These are phyloP conservation scores for Canariomyces notabilis DNA, from an alignment of 2,329 filamentous ascomycete genomes.

Conservation along the genomic window DNA sequence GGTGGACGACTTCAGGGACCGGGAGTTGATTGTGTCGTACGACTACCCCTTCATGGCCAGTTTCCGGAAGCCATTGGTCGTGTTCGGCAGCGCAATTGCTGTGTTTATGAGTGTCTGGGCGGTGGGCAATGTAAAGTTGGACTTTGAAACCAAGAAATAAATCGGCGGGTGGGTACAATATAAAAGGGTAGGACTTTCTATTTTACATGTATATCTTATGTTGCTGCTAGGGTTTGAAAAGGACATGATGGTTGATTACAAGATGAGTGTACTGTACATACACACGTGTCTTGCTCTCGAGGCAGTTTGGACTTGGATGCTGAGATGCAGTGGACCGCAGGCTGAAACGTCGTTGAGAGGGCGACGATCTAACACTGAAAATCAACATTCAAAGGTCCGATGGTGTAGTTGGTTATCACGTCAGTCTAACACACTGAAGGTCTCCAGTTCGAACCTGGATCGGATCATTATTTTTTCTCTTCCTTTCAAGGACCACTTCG, in stretches of 20 bases:
- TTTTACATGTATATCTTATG: slow-evolving; percentile 6
- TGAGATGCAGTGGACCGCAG: background rate
- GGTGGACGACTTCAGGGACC: slow-evolving; percentile 83
- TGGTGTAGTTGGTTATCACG: slow-evolving; percentile 44
- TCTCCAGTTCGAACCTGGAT: slow-evolving; percentile 29
- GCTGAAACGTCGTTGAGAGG: background rate
- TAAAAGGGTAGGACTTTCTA: slow-evolving; percentile 10
- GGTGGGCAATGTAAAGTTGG: slow-evolving; percentile 73
- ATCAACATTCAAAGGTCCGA: slow-evolving; percentile 15
- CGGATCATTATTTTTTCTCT: slow-evolving; percentile 12
- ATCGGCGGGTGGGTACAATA: slow-evolving; percentile 10
- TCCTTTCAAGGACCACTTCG: too few species aligned
- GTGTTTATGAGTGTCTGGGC: slow-evolving; percentile 72
- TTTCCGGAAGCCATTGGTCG: slow-evolving; percentile 79
- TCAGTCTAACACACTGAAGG: slow-evolving; percentile 42
- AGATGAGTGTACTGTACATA: too few species aligned
- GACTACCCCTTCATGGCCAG: slow-evolving; percentile 70
- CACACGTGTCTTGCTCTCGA: too few species aligned
- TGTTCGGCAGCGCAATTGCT: slow-evolving; percentile 68
- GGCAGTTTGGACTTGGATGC: background rate
- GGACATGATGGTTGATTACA: too few species aligned
- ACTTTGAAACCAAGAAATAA: slow-evolving; percentile 57
- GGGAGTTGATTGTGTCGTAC: slow-evolving; percentile 80
- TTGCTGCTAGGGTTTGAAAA: slow-evolving; percentile 8
- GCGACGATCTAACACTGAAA: background rate